These are phyloP conservation scores for Ilex asprella DNA, from an alignment of 257 asterid genomes.

Conservation along the genomic window DNA sequence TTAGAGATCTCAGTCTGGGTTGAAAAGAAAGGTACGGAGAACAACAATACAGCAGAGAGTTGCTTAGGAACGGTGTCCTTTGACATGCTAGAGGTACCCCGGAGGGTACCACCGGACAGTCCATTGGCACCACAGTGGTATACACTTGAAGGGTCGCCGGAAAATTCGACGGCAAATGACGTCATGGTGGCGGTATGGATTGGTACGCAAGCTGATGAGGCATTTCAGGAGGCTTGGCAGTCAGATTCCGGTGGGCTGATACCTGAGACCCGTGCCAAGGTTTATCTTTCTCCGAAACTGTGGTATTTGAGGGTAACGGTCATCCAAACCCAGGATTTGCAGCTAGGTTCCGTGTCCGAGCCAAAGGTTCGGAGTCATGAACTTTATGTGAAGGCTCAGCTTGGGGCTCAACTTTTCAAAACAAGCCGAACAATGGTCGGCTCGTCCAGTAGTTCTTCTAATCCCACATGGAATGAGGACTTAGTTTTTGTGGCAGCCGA, in stretches of 20 bases:
- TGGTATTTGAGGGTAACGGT: constrained; percentile 97
- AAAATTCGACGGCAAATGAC: constrained; percentile 46
- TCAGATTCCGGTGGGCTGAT: constrained; percentile 90
- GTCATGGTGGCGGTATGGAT: constrained; percentile 87
- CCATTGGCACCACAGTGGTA: constrained; percentile 95
- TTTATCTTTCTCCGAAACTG: constrained; percentile 87
- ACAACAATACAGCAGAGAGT: constrained; percentile 18
- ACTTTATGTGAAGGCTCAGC: constrained; percentile 75
- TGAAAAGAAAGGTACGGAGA: constrained; percentile 39
- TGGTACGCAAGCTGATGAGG: constrained; percentile 87
- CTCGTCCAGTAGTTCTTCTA: constrained; percentile 30
- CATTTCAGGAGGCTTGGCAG: constrained; percentile 97
- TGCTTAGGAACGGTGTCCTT: constrained; percentile 66
- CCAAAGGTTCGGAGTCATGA: constrained; percentile 60
- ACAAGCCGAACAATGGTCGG: constrained; percentile 64
- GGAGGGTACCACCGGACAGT: constrained; percentile 84
- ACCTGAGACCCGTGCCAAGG: constrained; percentile 94
- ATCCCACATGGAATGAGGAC: constrained; percentile 92
- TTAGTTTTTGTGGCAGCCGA: constrained; percentile 82
- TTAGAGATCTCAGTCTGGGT: constrained; percentile 55
- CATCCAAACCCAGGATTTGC: constrained; percentile 95
- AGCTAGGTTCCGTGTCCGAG: constrained; percentile 50
- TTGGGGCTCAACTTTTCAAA: constrained; percentile 75
- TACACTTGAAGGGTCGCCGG: constrained; percentile 44
- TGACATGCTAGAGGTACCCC: constrained; percentile 82